Base-by-base conservation (phyloP, 2,329 filamentous ascomycete genomes). In the Tolypocladium sp. region DNA sequence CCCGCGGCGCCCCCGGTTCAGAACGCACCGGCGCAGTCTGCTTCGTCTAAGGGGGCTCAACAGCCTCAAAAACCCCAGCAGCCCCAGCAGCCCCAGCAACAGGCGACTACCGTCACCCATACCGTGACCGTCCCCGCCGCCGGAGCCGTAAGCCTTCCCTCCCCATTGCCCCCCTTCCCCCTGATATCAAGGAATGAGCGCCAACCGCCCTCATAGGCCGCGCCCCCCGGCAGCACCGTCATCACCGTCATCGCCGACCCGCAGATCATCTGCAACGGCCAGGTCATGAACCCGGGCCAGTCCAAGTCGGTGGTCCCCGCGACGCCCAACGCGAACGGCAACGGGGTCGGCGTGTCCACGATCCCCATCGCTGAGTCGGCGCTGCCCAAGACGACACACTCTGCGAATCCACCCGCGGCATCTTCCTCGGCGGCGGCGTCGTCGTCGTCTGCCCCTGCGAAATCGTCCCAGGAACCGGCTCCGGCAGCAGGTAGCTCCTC, bases 271-370 rank as follows among this genome's bases (percentile, higher is more conserved):
- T 57, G 58, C 33, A 53, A 44, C 40, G 52, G 52, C 30, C 52
- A 54, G 10, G 46, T 2, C 27, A 22, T 22, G 51, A 7, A 7
- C 35, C 8, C 52, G 2, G 3, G n/a, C n/a, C n/a, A 22, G 9
- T 6, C 35, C 33, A 7, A 38, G 35, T 0, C 52, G 17, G 54
- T 42, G 8, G 27, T 30, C 27, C n/a, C 38, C 2, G 55, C 55
- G 10, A 60, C 54, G 22, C 25, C 63, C n/a, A 65, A 65, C 46
- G 57, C 57, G 22, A 55, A 66, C 46, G 67, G 66, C 33, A 65
- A 68, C 40, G 67, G 67, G 15, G 59, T 68, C 15, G 71, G 70
- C 9, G 70, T 73, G n/a, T 65, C 65, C 20, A 70, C 66, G 22
- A 58, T 72, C 44, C 67, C 70, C 25, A 67, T 72, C 38, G 57